Evolutionary conservation across 768 basidiomycete genomes (phyloP).

Genomic region (Naganishia randhawae): DNA sequence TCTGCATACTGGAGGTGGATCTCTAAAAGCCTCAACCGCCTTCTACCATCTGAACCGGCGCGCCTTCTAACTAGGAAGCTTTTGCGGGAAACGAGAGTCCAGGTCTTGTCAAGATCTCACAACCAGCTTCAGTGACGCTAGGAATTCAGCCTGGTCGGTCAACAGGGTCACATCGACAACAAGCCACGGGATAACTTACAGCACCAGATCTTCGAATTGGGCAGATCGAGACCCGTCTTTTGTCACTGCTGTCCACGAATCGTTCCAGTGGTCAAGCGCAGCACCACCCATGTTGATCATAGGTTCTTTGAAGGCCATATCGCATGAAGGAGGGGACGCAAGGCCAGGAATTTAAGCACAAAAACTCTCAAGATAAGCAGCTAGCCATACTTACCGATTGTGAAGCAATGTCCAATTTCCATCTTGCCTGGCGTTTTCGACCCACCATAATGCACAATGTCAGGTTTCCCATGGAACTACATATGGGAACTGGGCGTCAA

Average conservation of each 20-base stretch:
- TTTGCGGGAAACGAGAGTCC: conserved; percentile 5
- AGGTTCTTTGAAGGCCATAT: conserved; percentile 52
- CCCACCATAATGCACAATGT: conserved; percentile 90
- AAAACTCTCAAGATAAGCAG: conserved; percentile 50
- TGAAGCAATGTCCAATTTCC: conserved; percentile 66
- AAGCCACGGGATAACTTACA: conserved; percentile 59
- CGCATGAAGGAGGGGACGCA: neutral
- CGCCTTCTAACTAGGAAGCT: neutral
- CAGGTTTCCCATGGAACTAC: conserved; percentile 76
- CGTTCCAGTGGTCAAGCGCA: conserved; percentile 37
- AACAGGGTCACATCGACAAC: neutral
- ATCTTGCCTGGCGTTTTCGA: conserved; percentile 88
- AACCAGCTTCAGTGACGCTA: conserved; percentile 86
- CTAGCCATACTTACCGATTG: conserved; percentile 57
- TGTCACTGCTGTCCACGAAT: conserved; percentile 91
- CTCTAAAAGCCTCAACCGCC: too few relatives aligned
- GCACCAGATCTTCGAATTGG: conserved; percentile 93
- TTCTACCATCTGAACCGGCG: too few relatives aligned
- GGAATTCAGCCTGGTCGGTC: conserved; percentile 1
- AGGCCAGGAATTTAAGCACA: neutral
- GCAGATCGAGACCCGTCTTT: conserved; percentile 84
- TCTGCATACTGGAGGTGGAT: too few relatives aligned
- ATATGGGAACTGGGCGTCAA: neutral
- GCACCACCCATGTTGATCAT: conserved; percentile 86
- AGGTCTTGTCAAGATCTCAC: conserved; percentile 70